phyloP scores from a whole-genome alignment of 2,329 filamentous ascomycete genomes.

The Sporothrix curviconia region DNA sequence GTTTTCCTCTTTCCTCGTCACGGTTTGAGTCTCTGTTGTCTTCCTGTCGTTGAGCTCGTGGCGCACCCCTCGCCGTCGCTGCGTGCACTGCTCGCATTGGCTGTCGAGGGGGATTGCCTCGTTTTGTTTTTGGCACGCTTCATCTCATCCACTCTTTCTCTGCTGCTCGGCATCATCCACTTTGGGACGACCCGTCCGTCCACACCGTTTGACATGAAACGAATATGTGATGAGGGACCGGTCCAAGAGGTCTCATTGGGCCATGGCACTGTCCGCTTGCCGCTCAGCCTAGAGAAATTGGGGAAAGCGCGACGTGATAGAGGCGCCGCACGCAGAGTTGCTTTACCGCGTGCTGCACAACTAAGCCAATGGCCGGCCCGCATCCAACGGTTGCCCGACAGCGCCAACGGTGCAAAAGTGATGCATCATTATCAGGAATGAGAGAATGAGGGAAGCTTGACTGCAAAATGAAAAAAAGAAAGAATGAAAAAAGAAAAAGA shows the following conservation, averaged over 20 bases:
- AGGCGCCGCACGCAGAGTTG: not conserved
- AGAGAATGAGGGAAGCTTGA: not conserved
- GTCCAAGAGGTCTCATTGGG: not conserved
- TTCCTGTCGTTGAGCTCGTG: too few species aligned
- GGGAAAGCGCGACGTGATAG: not conserved
- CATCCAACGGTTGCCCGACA: not conserved
- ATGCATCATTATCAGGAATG: not conserved
- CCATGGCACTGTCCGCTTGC: constrained; percentile 9
- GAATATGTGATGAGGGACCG: not conserved
- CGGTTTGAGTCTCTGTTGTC: not conserved
- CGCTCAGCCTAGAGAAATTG: constrained; percentile 7
- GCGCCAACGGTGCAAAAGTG: not conserved
- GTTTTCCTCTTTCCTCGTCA: not conserved
- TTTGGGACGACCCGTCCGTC: too few species aligned
- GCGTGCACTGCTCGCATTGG: not conserved
- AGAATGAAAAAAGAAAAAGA: not conserved
- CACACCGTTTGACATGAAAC: too few species aligned
- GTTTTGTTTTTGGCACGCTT: not conserved
- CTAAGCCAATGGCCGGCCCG: not conserved
- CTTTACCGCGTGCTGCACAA: not conserved
- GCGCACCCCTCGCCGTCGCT: too few species aligned
- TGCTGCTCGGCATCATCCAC: not conserved
- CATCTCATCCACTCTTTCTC: not conserved
- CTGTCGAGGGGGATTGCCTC: not conserved
- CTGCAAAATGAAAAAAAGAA: not conserved